Conservation (phyloP, 192 early-diverging fungal genomes). For the Gamsiella multidivaricata region DNA sequence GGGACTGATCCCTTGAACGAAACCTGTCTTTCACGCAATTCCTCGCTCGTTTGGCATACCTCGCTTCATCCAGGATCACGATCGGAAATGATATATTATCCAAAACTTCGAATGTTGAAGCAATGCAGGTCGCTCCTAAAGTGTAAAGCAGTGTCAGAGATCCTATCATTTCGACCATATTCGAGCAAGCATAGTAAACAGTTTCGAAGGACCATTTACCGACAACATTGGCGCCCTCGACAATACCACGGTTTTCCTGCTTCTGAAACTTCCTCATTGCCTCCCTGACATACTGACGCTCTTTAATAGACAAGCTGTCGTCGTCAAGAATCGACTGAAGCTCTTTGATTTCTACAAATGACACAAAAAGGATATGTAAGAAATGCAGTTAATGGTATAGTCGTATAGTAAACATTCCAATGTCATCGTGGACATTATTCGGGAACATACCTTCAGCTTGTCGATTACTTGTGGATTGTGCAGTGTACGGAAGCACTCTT, state of each 20-base stretch:
- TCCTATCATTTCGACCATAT: no score
- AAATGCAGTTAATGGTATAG: background rate
- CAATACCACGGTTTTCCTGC: constrained; percentile 61
- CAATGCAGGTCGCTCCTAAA: constrained; percentile 84
- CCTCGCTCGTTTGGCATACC: constrained; percentile 7
- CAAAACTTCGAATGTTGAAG: constrained; percentile 80
- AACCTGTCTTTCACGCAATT: background rate
- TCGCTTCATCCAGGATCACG: constrained; percentile 88
- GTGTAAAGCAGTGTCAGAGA: no score
- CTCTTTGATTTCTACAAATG: constrained; percentile 76
- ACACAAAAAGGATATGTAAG: background rate
- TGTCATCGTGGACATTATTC: no score
- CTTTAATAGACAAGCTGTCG: constrained; percentile 54
- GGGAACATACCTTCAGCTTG: constrained; percentile 55
- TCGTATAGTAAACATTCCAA: no score
- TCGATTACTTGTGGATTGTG: constrained; percentile 37
- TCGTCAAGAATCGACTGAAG: constrained; percentile 79
- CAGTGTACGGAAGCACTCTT: constrained; percentile 73
- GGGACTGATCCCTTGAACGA: background rate
- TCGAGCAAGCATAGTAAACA: background rate
- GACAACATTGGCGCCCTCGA: constrained; percentile 64
- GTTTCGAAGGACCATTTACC: constrained; percentile 46
- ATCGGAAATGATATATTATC: constrained; percentile 68
- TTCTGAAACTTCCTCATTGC: constrained; percentile 67
- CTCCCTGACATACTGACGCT: constrained; percentile 56